Evolutionary conservation across 1,284 basidiomycete genomes (phyloP).

Genomic region (Gymnopus androsaceus): DNA sequence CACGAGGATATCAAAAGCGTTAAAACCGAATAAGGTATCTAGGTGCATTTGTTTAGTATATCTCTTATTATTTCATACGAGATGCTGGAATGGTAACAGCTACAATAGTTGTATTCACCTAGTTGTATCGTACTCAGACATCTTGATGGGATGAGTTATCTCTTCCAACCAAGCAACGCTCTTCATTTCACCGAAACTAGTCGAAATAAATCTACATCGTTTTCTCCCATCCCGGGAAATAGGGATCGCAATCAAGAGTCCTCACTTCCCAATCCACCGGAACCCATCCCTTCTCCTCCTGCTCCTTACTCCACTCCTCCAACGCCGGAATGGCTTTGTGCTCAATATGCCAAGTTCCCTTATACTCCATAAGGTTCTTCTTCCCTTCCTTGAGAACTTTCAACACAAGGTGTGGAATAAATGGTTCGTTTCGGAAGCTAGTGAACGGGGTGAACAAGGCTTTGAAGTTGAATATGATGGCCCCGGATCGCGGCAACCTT

Average conservation of each 20-base stretch:
- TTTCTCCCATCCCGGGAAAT: slow-evolving; percentile 46
- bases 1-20: neutral
- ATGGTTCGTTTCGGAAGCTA: slow-evolving; percentile 44
- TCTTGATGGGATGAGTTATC: no score
- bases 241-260: slow-evolving; percentile 51
- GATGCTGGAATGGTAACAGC: no score
- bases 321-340: slow-evolving; percentile 48
- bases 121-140: no score
- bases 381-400: slow-evolving; percentile 43
- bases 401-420: slow-evolving; percentile 45
- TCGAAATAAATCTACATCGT: slow-evolving; percentile 1
- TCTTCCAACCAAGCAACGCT: no score
- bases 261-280: slow-evolving; percentile 47
- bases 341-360: slow-evolving; percentile 40
- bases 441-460: slow-evolving; percentile 50
- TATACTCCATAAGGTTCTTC: slow-evolving; percentile 42
- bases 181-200: no score
- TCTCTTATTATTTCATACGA: neutral
- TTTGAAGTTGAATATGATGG: slow-evolving; percentile 55
- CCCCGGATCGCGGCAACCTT: slow-evolving; percentile 45
- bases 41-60: neutral
- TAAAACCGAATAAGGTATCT: slow-evolving; percentile 1
- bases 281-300: slow-evolving; percentile 46
- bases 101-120: no score
- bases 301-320: slow-evolving; percentile 45